A percentile compares a stretch with the other conserved stretches of the same genome.
These are phyloP conservation scores for Fusarium begoniae DNA, from an alignment of 2,329 filamentous ascomycete genomes.

Conservation along the genomic window DNA sequence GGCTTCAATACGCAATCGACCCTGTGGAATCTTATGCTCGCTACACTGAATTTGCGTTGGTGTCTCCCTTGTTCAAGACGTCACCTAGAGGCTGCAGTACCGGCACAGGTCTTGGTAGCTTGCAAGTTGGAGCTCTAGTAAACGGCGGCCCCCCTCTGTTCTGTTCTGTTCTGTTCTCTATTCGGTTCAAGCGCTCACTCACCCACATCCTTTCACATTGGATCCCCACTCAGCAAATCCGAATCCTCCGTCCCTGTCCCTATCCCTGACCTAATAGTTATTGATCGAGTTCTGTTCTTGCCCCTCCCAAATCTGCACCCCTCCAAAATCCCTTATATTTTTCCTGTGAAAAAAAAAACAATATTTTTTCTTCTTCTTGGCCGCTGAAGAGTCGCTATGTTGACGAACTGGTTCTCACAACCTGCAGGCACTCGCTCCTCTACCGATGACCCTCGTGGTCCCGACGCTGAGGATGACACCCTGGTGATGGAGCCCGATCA, in stretches of 20 bases:
- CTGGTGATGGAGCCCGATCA: conserved; percentile 89
- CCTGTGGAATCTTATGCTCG: background rate
- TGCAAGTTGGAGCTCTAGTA: conserved; percentile 20
- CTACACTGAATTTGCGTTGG: conserved; percentile 1
- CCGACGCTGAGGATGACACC: conserved; percentile 72
- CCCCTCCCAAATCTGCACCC: conserved; percentile 24
- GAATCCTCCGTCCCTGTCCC: conserved; percentile 31
- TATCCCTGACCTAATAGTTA: conserved; percentile 11
- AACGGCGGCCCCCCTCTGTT: conserved; percentile 8
- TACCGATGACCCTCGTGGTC: conserved; percentile 60
- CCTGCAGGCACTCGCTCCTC: conserved; percentile 62
- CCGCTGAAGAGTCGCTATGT: conserved; percentile 45
- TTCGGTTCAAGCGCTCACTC: conserved; percentile 34
- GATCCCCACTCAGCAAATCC: conserved; percentile 36
- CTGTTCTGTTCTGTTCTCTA: conserved; percentile 2
- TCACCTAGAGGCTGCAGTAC: conserved; percentile 7
- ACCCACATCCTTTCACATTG: conserved; percentile 27
- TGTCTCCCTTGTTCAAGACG: conserved; percentile 10
- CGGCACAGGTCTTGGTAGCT: conserved; percentile 4
- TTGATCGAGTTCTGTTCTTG: conserved; percentile 19
- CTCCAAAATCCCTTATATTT: conserved; percentile 22
- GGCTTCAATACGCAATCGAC: conserved; percentile 1
- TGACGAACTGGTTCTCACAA: conserved; percentile 54
- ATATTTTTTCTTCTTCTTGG: background rate
- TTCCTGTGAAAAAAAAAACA: background rate